A percentile compares a stretch with the other conserved stretches of the same genome.
Evolutionary conservation across 257 asterid species (phyloP).

Genomic region (Rubia yunnanensis): DNA sequence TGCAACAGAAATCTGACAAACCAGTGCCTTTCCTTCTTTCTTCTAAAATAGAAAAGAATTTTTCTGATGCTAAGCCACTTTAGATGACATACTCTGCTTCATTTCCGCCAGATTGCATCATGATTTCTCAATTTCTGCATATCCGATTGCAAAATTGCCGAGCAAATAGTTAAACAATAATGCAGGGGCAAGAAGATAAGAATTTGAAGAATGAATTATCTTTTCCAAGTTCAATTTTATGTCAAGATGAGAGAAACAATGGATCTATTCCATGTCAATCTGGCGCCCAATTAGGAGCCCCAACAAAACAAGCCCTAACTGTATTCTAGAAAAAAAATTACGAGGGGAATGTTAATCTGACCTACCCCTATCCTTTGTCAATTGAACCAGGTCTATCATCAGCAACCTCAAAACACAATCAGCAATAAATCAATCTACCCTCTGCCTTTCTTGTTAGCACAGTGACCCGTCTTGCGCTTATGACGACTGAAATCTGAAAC

Average conservation of each 20-base stretch:
- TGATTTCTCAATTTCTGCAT: too few species aligned
- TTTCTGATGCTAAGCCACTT: too few species aligned
- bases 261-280: constrained; percentile 9
- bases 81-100: too few species aligned
- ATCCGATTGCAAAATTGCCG: not conserved
- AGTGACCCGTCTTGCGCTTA: constrained; percentile 95
- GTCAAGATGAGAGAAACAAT: constrained; percentile 14
- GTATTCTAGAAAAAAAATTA: constrained; percentile 10
- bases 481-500: constrained; percentile 99
- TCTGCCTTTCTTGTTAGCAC: constrained; percentile 50
- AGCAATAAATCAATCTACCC: constrained; percentile 15
- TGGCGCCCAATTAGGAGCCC: constrained; percentile 15
- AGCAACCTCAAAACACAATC: constrained; percentile 6
- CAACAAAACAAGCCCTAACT: constrained; percentile 15
- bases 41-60: too few species aligned
- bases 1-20: too few species aligned
- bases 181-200: not conserved
- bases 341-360: constrained; percentile 10
- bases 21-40: too few species aligned
- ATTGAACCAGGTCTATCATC: constrained; percentile 11
- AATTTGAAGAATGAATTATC: not conserved
- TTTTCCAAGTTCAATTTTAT: not conserved
- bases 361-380: constrained; percentile 19
- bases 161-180: not conserved
- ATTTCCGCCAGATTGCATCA: too few species aligned